Evolutionary conservation across 371 early-diverging fungal genomes (phyloP).

Genomic region (Mortierella sp.): DNA sequence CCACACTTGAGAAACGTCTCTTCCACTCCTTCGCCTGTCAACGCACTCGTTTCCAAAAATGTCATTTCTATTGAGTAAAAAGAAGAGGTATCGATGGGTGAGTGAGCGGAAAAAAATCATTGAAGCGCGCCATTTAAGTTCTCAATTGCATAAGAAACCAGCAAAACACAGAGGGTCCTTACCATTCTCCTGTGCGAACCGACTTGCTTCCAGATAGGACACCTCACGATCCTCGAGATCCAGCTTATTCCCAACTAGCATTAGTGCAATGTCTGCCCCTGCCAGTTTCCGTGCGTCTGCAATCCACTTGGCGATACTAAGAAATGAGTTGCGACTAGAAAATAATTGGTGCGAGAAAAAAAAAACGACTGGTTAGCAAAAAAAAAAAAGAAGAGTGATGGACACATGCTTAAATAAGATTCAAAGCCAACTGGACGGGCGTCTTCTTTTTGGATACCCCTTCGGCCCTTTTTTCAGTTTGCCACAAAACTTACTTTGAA

Average conservation of each 20-base stretch:
- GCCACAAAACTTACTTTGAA: constrained; percentile 66
- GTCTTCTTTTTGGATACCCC: neutral
- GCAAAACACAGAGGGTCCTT: constrained; percentile 16
- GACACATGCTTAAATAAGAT: constrained; percentile 22
- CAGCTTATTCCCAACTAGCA: constrained; percentile 82
- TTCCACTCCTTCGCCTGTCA: constrained; percentile 73
- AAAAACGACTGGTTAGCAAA: neutral
- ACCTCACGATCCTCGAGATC: constrained; percentile 78
- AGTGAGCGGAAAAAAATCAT: neutral
- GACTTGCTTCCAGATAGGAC: constrained; percentile 74
- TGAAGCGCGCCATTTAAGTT: neutral
- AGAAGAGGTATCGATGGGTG: neutral
- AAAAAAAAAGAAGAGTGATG: neutral
- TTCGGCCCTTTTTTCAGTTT: neutral
- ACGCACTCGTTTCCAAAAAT: constrained; percentile 74
- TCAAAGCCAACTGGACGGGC: constrained; percentile 20
- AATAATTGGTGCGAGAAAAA: neutral
- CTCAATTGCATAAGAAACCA: neutral
- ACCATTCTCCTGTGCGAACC: constrained; percentile 79
- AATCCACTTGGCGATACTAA: constrained; percentile 72
- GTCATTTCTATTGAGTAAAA: constrained; percentile 63
- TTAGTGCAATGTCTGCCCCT: constrained; percentile 75
- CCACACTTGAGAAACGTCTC: constrained; percentile 75
- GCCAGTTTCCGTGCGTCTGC: constrained; percentile 73
- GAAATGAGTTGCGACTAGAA: constrained; percentile 69